Evolutionary conservation across 2,329 filamentous ascomycete species (phyloP), one percentile per base, ranked within the genome.

Genomic region (Stagonosporopsis cucurbitacearum): DNA sequence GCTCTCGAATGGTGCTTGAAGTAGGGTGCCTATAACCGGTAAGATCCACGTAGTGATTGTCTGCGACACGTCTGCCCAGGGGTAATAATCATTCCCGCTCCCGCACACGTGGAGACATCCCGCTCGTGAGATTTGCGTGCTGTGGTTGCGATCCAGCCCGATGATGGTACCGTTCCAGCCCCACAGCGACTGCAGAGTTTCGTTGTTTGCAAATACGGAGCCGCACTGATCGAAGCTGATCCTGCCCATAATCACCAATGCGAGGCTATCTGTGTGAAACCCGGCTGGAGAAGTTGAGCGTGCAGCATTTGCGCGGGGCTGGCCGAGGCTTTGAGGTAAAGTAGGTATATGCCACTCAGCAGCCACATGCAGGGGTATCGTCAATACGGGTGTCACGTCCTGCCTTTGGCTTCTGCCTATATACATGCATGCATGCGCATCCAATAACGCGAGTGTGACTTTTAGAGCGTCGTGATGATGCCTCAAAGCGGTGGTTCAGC

Each of bases 41-140:
- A 78, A 50, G 8, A 78, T 68, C 75, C 76, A 78, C 4, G 75
- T 78, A 2, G 74, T 77, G 36, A 78, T 76, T 1, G 75, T 75
- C 8, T 46, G 57, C 1, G 70, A 72, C 0, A 63, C 63, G 20
- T 66, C 63, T 1, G 46, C 48, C 75, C 75, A 77, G 0, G 63
- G 56, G 49, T 77, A 77, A n/a, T 60, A 68, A 37, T 71, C 63
- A 5, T 54, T 57, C 4, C 67, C 73, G 7, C 37, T 28, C 4
- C 76, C 75, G 47, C 76, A 78, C 2, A 78, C 26, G 3, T 58
- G 47, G n/a, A 65, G 12, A 43, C 75, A 78, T 7, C 75, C 75
- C 48, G 62, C 59, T 13, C 52, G 55, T 6, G 68, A 71, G 43
- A 77, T 73, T 44, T 73, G 72, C 1, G 69, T 71, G 0, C 23